These are phyloP conservation scores for Cardiospermum halicacabum DNA, from an alignment of 345 rosid species.

Conservation along the genomic window DNA sequence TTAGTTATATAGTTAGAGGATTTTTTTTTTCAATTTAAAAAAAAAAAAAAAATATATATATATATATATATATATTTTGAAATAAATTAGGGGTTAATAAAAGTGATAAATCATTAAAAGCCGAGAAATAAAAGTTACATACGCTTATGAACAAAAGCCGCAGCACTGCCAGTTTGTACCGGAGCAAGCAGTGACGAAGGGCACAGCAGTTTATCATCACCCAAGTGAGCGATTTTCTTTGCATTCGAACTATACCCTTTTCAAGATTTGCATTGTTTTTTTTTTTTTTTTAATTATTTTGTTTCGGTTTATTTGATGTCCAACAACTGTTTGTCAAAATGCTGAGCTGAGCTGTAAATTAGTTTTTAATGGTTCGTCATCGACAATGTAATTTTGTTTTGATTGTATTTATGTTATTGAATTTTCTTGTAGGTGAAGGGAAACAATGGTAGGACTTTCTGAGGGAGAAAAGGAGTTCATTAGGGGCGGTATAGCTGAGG, in stretches of 20 bases:
- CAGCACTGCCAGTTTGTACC: background rate
- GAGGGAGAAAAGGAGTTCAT: slow-evolving; percentile 63
- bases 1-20: too few species aligned
- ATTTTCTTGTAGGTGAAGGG: slow-evolving; percentile 14
- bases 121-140: background rate
- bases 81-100: background rate
- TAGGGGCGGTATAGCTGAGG: slow-evolving; percentile 81
- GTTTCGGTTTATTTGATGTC: background rate
- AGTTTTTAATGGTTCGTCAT: background rate
- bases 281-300: background rate
- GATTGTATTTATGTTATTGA: background rate
- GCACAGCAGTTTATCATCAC: background rate
- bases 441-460: slow-evolving; percentile 76
- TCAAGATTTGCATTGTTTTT: background rate
- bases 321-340: slow-evolving; percentile 11
- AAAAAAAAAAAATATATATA: too few species aligned
- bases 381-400: background rate
- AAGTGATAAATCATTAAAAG: background rate
- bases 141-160: background rate
- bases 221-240: background rate
- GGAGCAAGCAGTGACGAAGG: background rate
- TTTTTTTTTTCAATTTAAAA: too few species aligned
- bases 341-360: background rate
- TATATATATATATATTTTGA: too few species aligned
- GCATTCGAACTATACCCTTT: background rate